Evolutionary conservation across 805 yeast species (phyloP).

Genomic region (Metschnikowia amazonensis): DNA sequence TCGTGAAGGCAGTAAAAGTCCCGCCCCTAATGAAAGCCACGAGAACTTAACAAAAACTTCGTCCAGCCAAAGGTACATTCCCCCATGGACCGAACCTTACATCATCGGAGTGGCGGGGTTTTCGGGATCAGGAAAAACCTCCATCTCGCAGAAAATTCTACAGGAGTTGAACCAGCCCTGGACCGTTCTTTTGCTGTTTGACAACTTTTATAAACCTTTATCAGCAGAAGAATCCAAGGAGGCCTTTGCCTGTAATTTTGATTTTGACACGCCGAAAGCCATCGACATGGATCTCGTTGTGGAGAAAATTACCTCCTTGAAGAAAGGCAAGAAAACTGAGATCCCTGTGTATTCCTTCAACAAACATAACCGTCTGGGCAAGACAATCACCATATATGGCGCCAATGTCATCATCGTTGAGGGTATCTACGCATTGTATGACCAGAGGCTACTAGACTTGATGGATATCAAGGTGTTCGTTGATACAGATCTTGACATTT

Average conservation of each 20-base stretch:
- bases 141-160: slow-evolving; percentile 80
- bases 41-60: background rate
- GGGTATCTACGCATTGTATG: slow-evolving; percentile 82
- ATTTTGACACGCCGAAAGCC: slow-evolving; percentile 85
- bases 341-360: slow-evolving; percentile 55
- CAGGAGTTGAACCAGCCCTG: slow-evolving; percentile 81
- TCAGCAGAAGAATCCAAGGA: slow-evolving; percentile 51
- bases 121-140: slow-evolving; percentile 85
- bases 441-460: slow-evolving; percentile 60
- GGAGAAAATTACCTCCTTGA: slow-evolving; percentile 59
- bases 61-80: slow-evolving; percentile 31
- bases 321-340: slow-evolving; percentile 54
- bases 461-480: slow-evolving; percentile 89
- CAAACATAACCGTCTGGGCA: slow-evolving; percentile 65
- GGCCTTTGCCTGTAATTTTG: slow-evolving; percentile 72
- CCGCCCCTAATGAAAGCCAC: background rate
- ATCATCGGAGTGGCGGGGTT: slow-evolving; percentile 81
- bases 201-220: slow-evolving; percentile 84
- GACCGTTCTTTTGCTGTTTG: slow-evolving; percentile 87
- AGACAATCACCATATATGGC: slow-evolving; percentile 77
- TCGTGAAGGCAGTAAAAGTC: slow-evolving; percentile 1
- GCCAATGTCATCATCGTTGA: slow-evolving; percentile 91
- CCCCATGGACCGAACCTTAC: slow-evolving; percentile 89
- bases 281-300: slow-evolving; percentile 72
- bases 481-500: slow-evolving; percentile 90